Evolutionary conservation across 495 filamentous ascomycete species (phyloP).

Genomic region (Penicillium bialowiezense): DNA sequence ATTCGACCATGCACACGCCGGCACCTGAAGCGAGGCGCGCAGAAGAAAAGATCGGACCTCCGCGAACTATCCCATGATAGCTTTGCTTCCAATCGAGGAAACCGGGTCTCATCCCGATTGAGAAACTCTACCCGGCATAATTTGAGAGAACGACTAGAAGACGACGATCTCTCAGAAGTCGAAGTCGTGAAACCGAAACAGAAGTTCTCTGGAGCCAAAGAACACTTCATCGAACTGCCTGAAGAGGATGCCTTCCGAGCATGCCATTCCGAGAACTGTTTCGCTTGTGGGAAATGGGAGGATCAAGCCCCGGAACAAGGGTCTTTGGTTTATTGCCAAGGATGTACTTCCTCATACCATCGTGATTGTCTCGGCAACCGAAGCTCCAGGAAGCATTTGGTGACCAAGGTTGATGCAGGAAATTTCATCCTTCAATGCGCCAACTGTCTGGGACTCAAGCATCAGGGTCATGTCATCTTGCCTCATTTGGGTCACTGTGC

Average conservation of each 20-base stretch:
- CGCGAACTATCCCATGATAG: conserved; percentile 11
- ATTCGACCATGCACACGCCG: not conserved
- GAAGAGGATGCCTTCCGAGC: conserved; percentile 58
- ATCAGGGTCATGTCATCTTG: conserved; percentile 62
- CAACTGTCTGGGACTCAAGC: conserved; percentile 67
- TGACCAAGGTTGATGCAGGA: conserved; percentile 79
- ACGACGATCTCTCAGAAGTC: conserved; percentile 67
- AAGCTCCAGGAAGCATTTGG: conserved; percentile 74
- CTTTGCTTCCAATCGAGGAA: conserved; percentile 5
- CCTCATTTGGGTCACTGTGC: conserved; percentile 72
- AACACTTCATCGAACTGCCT: conserved; percentile 59
- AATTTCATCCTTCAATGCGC: conserved; percentile 88
- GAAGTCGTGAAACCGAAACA: conserved; percentile 45
- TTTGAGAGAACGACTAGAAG: conserved; percentile 65
- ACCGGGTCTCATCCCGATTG: conserved; percentile 29
- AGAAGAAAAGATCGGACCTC: not conserved
- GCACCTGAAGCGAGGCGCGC: not conserved
- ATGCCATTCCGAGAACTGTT: conserved; percentile 68
- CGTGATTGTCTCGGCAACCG: conserved; percentile 76
- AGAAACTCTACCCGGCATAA: conserved; percentile 37
- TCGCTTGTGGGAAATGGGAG: conserved; percentile 56
- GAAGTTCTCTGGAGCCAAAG: conserved; percentile 56
- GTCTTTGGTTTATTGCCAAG: conserved; percentile 79
- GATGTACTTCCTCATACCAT: conserved; percentile 82
- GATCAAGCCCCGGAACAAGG: conserved; percentile 56